Conservation (phyloP, 805 yeast species). For the Isabelozyma heimii region DNA sequence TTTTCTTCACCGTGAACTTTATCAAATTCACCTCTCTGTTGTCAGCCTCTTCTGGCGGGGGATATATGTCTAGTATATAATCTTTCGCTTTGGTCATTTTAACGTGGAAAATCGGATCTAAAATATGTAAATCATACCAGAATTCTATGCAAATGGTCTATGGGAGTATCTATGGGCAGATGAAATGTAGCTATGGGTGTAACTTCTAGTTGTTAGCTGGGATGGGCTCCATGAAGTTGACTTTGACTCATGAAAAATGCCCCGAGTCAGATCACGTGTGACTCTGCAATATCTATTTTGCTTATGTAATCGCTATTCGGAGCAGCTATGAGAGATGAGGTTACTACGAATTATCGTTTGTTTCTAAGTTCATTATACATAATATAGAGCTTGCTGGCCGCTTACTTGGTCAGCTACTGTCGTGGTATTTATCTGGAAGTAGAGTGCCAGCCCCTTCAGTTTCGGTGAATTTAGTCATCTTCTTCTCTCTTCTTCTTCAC, state of each 20-base stretch:
- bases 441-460: background rate
- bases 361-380: background rate
- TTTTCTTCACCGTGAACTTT: constrained; percentile 12
- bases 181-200: background rate
- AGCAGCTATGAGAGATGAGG: too few relatives aligned
- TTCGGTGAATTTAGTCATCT: background rate
- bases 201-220: background rate
- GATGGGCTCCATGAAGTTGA: background rate
- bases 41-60: constrained; percentile 6
- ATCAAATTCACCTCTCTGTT: constrained; percentile 7
- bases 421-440: too few relatives aligned
- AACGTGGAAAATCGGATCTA: background rate
- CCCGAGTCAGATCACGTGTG: background rate
- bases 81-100: constrained; percentile 29
- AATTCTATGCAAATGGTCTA: background rate
- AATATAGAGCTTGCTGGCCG: background rate
- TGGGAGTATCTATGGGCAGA: background rate
- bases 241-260: background rate
- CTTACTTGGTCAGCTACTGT: background rate
- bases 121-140: background rate
- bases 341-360: too few relatives aligned
- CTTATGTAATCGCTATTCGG: too few relatives aligned
- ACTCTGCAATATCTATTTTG: background rate
- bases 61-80: constrained; percentile 24
- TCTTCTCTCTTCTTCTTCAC: constrained; percentile 20